Evolutionary conservation across 208 protist genomes (phyloP).

Genomic region (Trypanosoma melophagium): DNA sequence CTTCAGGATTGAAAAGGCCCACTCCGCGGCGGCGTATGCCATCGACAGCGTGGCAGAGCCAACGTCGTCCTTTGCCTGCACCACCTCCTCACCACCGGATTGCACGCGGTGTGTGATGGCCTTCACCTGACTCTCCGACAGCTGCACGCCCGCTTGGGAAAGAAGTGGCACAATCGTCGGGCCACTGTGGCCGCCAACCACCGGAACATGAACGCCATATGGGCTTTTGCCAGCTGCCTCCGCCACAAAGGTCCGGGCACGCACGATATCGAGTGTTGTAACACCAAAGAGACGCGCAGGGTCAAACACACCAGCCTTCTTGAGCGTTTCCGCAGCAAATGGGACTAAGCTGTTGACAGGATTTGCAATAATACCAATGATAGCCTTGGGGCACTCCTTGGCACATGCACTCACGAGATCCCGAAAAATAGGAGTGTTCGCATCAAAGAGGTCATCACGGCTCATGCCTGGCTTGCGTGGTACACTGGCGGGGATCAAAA

Average conservation of each 20-base stretch:
- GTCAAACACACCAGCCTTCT: conserved; percentile 86
- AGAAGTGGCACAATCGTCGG: conserved; percentile 93
- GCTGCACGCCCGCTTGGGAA: conserved; percentile 52
- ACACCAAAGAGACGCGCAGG: conserved; percentile 87
- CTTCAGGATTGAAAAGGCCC: conserved; percentile 59
- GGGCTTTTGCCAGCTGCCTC: conserved; percentile 52
- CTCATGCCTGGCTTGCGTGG: conserved; percentile 96
- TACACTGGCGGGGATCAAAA: conserved; percentile 94
- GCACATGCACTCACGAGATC: conserved; percentile 82
- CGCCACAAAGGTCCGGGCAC: conserved; percentile 81
- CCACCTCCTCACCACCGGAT: conserved; percentile 85
- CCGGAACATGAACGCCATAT: conserved; percentile 74
- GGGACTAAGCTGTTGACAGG: conserved; percentile 96
- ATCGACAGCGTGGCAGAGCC: conserved; percentile 86
- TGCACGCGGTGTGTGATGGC: conserved; percentile 83
- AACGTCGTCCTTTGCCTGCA: conserved; percentile 83
- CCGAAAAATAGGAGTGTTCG: conserved; percentile 90
- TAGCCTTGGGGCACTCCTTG: conserved; percentile 85
- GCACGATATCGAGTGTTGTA: conserved; percentile 91
- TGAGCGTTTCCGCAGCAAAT: conserved; percentile 90
- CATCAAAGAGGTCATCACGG: conserved; percentile 96
- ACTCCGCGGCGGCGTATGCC: conserved; percentile 62
- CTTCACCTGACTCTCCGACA: conserved; percentile 68
- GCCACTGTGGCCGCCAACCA: conserved; percentile 94
- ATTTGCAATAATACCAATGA: conserved; percentile 92